Percentiles rank a stretch among this genome's conserved stretches.
These are phyloP conservation scores for Gnetum montanum DNA, from an alignment of 75 land plant genomes.

Conservation along the genomic window DNA sequence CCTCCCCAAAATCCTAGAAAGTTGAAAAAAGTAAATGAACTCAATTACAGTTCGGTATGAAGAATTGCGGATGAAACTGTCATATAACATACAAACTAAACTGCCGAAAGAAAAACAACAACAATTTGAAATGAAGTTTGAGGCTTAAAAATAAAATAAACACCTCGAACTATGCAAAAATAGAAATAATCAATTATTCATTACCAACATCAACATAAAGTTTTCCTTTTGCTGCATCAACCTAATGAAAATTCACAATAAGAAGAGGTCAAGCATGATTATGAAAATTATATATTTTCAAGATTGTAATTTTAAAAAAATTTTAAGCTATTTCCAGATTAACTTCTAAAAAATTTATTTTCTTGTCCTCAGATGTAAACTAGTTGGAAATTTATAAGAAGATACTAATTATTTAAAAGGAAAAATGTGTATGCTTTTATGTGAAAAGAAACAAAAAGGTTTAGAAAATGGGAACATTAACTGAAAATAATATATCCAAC, in stretches of 20 bases:
- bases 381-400: too few relatives aligned
- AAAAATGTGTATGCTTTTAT: too few relatives aligned
- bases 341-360: too few relatives aligned
- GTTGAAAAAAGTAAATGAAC: background rate
- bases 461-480: too few relatives aligned
- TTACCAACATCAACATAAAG: slow-evolving; percentile 86
- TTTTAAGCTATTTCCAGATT: too few relatives aligned
- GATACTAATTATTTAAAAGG: too few relatives aligned
- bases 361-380: too few relatives aligned
- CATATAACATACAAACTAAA: background rate
- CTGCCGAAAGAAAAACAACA: background rate
- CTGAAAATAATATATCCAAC: too few relatives aligned
- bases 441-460: too few relatives aligned
- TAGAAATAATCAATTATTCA: background rate
- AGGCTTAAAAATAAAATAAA: background rate
- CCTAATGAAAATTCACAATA: slow-evolving; percentile 32
- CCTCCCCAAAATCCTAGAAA: slow-evolving; percentile 96
- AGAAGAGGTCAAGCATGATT: too few relatives aligned
- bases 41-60: background rate
- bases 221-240: slow-evolving; percentile 61
- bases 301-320: too few relatives aligned
- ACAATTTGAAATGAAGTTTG: background rate
- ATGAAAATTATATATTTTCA: too few relatives aligned
- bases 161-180: background rate
- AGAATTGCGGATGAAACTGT: background rate